Percentiles rank a stretch among this genome's conserved stretches.
Evolutionary conservation across 164 flowering plant species (phyloP).

Genomic region (Cinnamomum chago): DNA sequence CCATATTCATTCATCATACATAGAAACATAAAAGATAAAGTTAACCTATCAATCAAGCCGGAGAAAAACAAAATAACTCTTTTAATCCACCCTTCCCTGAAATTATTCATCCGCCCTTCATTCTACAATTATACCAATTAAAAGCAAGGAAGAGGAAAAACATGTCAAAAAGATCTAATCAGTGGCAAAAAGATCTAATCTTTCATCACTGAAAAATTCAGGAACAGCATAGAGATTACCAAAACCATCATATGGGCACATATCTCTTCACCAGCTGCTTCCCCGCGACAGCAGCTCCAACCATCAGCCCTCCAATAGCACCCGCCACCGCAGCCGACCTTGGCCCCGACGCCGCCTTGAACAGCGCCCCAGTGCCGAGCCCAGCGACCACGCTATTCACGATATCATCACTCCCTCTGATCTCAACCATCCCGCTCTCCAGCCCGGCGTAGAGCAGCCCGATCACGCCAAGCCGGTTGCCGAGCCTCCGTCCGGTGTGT

Average conservation of each 20-base stretch:
- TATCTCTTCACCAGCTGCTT: conserved; percentile 57
- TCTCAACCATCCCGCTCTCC: conserved; percentile 53
- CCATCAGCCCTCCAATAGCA: conserved; percentile 52
- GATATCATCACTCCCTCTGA: conserved; percentile 50
- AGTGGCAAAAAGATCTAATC: background rate
- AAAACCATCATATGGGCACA: conserved; percentile 35
- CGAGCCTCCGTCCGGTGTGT: conserved; percentile 55
- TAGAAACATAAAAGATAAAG: too few relatives aligned
- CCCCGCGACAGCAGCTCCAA: conserved; percentile 44
- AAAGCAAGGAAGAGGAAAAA: background rate
- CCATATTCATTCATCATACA: too few relatives aligned
- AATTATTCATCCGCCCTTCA: too few relatives aligned
- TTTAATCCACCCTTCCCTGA: too few relatives aligned
- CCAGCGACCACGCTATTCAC: conserved; percentile 62
- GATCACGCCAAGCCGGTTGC: conserved; percentile 64
- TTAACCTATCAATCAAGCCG: background rate
- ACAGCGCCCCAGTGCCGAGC: conserved; percentile 56
- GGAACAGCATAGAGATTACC: background rate
- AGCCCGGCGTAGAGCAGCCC: conserved; percentile 71
- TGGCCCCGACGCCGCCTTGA: conserved; percentile 54
- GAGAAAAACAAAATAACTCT: background rate
- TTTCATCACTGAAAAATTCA: background rate
- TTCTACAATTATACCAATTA: too few relatives aligned
- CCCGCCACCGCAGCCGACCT: conserved; percentile 69
- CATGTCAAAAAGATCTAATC: background rate